Evolutionary conservation across 108 stramenopile genomes (phyloP).

Genomic region (Aurantiochytrium sp.): DNA sequence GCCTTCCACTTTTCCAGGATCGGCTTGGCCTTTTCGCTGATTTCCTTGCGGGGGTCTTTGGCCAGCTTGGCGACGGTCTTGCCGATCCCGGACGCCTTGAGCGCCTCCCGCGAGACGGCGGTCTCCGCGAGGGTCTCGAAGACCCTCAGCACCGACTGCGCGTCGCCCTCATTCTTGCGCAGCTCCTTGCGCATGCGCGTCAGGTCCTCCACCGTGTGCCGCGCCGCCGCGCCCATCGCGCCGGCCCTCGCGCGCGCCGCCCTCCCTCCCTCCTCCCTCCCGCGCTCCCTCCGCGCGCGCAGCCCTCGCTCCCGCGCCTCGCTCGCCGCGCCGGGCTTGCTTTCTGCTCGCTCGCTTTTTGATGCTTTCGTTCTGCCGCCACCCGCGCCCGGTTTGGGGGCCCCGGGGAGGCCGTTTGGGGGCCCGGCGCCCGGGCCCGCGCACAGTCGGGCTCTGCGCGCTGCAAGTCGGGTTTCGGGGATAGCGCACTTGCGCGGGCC

Average conservation of each 20-base stretch:
- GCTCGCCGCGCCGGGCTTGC: too few species aligned
- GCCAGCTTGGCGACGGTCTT: not conserved
- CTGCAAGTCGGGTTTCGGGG: too few species aligned
- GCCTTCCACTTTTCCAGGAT: not conserved
- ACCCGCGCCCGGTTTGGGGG: too few species aligned
- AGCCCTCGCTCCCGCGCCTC: too few species aligned
- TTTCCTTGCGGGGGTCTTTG: not conserved
- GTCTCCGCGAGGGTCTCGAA: not conserved
- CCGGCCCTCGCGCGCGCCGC: not conserved
- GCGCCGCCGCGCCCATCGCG: not conserved
- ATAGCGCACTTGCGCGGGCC: too few species aligned
- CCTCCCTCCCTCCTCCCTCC: not conserved
- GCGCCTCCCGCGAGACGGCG: not conserved
- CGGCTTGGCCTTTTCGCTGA: not conserved
- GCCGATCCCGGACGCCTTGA: slow-evolving; percentile 1
- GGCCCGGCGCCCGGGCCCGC: too few species aligned
- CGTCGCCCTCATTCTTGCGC: not conserved
- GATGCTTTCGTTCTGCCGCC: too few species aligned
- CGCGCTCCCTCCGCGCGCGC: not conserved
- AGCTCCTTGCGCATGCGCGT: not conserved
- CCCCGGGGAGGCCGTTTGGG: too few species aligned
- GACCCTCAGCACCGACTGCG: not conserved
- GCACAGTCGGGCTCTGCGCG: too few species aligned
- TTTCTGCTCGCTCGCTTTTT: too few species aligned
- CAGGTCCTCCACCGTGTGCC: not conserved